Percentiles rank a stretch among this genome's conserved stretches.
These are phyloP conservation scores for Comarum palustre DNA, from an alignment of 306 rosid species.

Conservation along the genomic window DNA sequence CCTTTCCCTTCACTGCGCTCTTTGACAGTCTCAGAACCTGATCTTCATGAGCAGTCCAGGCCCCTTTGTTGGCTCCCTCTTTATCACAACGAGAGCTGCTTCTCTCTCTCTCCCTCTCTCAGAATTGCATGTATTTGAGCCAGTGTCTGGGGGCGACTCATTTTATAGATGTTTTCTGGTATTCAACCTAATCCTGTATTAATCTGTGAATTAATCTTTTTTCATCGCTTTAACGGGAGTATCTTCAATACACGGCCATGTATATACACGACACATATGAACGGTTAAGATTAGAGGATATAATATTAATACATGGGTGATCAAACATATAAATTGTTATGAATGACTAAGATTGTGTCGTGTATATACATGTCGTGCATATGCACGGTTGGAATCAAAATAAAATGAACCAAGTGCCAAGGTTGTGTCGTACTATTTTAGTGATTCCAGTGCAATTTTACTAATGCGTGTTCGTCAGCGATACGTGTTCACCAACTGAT, in stretches of 20 bases:
- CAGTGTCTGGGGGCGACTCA: not conserved
- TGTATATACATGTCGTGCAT: too few species aligned
- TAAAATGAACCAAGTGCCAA: not conserved
- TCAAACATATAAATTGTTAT: too few species aligned
- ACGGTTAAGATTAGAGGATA: too few species aligned
- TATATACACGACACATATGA: too few species aligned
- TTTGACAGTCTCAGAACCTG: slow-evolving; percentile 24
- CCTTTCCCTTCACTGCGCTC: slow-evolving; percentile 41
- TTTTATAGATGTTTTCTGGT: not conserved
- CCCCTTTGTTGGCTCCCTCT: slow-evolving; percentile 27
- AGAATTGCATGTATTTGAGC: slow-evolving; percentile 4
- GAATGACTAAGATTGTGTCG: too few species aligned
- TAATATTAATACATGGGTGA: too few species aligned
- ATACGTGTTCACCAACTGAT: not conserved
- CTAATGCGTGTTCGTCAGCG: not conserved
- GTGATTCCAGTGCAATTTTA: not conserved
- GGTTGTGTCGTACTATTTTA: not conserved
- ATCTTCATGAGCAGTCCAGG: slow-evolving; percentile 47
- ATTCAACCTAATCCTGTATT: not conserved
- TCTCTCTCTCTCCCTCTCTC: slow-evolving; percentile 19
- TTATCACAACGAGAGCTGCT: slow-evolving; percentile 20
- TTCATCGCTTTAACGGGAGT: not conserved
- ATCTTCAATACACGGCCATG: too few species aligned
- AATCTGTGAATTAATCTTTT: slow-evolving; percentile 5
- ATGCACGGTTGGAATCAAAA: not conserved